A percentile compares a stretch with the other conserved stretches of the same genome.
Conservation (phyloP, 1,139 yeast species). For the Candida sp. region DNA sequence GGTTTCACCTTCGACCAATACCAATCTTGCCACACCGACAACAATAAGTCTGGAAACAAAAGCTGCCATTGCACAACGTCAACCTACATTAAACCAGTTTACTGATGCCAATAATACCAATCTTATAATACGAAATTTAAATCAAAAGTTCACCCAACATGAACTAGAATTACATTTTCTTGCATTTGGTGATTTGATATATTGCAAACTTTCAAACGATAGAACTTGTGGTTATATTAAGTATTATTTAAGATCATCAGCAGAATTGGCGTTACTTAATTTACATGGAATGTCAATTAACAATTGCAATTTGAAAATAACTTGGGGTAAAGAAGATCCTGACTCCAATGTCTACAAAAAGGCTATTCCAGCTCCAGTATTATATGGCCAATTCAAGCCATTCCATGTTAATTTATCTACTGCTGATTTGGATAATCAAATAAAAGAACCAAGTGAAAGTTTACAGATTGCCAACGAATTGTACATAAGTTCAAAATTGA, state of each 20-base stretch:
- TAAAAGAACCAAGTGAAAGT: constrained; percentile 19
- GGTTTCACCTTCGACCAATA: constrained; percentile 42
- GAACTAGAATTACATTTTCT: constrained; percentile 28
- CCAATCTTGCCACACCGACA: constrained; percentile 8
- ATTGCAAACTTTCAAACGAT: constrained; percentile 18
- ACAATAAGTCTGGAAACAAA: constrained; percentile 1
- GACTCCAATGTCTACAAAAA: constrained; percentile 10
- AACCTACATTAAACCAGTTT: constrained; percentile 26
- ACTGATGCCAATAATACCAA: constrained; percentile 39
- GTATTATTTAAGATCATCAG: constrained; percentile 28
- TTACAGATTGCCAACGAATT: constrained; percentile 15
- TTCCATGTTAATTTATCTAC: not conserved
- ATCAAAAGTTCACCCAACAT: constrained; percentile 22
- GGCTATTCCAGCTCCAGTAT: constrained; percentile 14
- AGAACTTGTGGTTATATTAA: constrained; percentile 21
- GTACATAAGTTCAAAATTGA: constrained; percentile 13
- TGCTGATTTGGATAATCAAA: not conserved
- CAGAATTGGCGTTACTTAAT: constrained; percentile 33
- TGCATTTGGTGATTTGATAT: constrained; percentile 34
- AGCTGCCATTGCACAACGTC: constrained; percentile 18
- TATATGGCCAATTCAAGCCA: constrained; percentile 12
- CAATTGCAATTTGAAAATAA: constrained; percentile 25
- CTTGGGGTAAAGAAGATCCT: constrained; percentile 27
- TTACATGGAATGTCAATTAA: constrained; percentile 29
- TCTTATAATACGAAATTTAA: constrained; percentile 26